Percentiles rank a stretch among this genome's conserved stretches.
Evolutionary conservation across 2,329 filamentous ascomycete species (phyloP).

Genomic region (Diaporthe ilicicola): DNA sequence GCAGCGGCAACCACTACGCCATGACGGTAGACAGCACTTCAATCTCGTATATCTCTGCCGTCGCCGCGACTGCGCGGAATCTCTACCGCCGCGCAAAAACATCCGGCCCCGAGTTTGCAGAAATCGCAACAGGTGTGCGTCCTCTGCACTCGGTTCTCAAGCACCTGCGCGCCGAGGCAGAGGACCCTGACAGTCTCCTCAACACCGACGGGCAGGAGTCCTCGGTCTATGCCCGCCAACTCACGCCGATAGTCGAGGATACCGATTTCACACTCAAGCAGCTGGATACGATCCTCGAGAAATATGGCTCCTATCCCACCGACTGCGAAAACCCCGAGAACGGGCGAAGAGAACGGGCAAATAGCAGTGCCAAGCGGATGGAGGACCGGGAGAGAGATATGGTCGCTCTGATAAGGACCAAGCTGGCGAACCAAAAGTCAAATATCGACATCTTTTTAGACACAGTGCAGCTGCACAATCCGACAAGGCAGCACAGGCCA

Average conservation of each 20-base stretch:
- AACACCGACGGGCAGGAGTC: slow-evolving; percentile 47
- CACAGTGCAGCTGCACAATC: slow-evolving; percentile 62
- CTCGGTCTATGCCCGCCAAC: slow-evolving; percentile 56
- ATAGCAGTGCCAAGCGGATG: slow-evolving; percentile 38
- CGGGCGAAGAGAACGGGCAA: slow-evolving; percentile 39
- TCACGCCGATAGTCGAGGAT: slow-evolving; percentile 62
- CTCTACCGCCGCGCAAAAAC: slow-evolving; percentile 63
- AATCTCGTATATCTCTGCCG: slow-evolving; percentile 60
- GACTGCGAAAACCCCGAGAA: slow-evolving; percentile 33
- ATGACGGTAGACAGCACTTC: slow-evolving; percentile 43
- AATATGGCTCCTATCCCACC: slow-evolving; percentile 43
- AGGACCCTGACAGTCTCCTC: slow-evolving; percentile 64
- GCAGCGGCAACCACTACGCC: slow-evolving; percentile 25
- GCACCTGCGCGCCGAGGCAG: slow-evolving; percentile 65
- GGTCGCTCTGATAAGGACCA: slow-evolving; percentile 53
- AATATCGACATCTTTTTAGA: slow-evolving; percentile 66
- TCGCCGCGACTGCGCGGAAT: slow-evolving; percentile 63
- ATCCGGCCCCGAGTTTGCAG: slow-evolving; percentile 57
- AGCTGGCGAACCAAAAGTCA: slow-evolving; percentile 60
- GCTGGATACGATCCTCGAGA: slow-evolving; percentile 61
- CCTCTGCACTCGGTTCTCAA: slow-evolving; percentile 64
- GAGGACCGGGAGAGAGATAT: slow-evolving; percentile 49
- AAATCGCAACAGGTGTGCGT: slow-evolving; percentile 59
- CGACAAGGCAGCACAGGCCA: slow-evolving; percentile 47
- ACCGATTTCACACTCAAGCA: slow-evolving; percentile 64